phyloP scores from a whole-genome alignment of 108 stramenopile genomes.

The Cylindrotheca closterium region DNA sequence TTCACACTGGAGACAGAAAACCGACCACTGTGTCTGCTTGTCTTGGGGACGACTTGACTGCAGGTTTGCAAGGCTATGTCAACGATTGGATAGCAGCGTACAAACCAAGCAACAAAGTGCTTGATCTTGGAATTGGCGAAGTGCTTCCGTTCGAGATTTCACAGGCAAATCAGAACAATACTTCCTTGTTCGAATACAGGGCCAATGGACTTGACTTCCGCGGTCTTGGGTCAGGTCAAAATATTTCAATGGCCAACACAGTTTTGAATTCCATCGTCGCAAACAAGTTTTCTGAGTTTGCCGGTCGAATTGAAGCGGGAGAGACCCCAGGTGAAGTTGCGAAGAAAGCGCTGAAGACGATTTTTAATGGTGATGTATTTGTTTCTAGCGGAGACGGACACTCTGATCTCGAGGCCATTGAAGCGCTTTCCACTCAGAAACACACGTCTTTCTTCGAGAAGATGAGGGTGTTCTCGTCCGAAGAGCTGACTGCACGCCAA shows the following conservation, averaged over 20 bases:
- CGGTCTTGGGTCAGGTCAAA: slow-evolving; percentile 94
- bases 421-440: slow-evolving; percentile 73
- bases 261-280: slow-evolving; percentile 93
- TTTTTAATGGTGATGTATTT: slow-evolving; percentile 98
- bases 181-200: slow-evolving; percentile 95
- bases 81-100: slow-evolving; percentile 71
- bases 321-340: slow-evolving; percentile 66
- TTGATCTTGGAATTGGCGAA: slow-evolving; percentile 79
- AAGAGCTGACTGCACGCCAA: slow-evolving; percentile 88
- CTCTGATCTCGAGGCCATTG: slow-evolving; percentile 93
- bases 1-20: slow-evolving; percentile 95
- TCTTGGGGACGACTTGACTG: slow-evolving; percentile 91
- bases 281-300: slow-evolving; percentile 87
- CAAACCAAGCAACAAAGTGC: slow-evolving; percentile 67
- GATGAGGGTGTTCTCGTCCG: slow-evolving; percentile 83
- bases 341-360: slow-evolving; percentile 85
- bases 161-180: slow-evolving; percentile 96
- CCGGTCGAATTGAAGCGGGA: slow-evolving; percentile 88
- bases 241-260: slow-evolving; percentile 92
- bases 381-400: slow-evolving; percentile 69
- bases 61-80: slow-evolving; percentile 82
- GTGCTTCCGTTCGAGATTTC: slow-evolving; percentile 88
- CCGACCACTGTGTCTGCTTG: slow-evolving; percentile 95
- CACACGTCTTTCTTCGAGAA: slow-evolving; percentile 89
- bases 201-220: slow-evolving; percentile 96